Evolutionary conservation across 2,329 filamentous ascomycete genomes (phyloP).

Genomic region (Hypoxylon sp.): DNA sequence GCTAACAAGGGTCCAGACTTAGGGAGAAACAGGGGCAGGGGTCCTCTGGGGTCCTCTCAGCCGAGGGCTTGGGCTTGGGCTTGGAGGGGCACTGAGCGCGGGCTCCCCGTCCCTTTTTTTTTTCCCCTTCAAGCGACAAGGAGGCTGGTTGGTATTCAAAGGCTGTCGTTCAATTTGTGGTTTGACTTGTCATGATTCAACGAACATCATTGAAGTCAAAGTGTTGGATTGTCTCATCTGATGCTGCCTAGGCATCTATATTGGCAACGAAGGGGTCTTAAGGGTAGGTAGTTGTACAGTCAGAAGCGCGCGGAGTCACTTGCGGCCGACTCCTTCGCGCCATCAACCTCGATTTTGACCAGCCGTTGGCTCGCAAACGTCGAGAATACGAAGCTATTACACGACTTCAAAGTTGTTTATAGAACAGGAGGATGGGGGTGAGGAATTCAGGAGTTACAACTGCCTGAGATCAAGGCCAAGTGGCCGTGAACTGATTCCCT

Average conservation of each 20-base stretch:
- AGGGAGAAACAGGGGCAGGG: slow-evolving; percentile 43
- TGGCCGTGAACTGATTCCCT: slow-evolving; percentile 27
- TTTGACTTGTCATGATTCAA: slow-evolving; percentile 38
- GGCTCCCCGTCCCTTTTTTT: slow-evolving; percentile 17
- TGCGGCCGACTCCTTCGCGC: slow-evolving; percentile 20
- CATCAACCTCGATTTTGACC: slow-evolving; percentile 15
- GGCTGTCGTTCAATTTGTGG: slow-evolving; percentile 22
- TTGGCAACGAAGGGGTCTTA: slow-evolving; percentile 23
- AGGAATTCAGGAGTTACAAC: slow-evolving; percentile 24
- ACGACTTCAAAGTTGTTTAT: slow-evolving; percentile 37
- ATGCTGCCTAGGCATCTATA: not conserved
- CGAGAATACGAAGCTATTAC: slow-evolving; percentile 21
- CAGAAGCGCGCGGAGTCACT: slow-evolving; percentile 21
- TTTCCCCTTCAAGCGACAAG: slow-evolving; percentile 21
- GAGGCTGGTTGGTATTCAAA: slow-evolving; percentile 36
- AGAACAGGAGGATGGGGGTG: slow-evolving; percentile 40
- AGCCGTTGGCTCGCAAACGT: slow-evolving; percentile 2
- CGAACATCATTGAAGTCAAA: slow-evolving; percentile 16
- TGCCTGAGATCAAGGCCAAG: slow-evolving; percentile 20
- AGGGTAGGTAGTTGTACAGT: slow-evolving; percentile 1
- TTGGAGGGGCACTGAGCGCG: slow-evolving; percentile 30
- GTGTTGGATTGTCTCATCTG: slow-evolving; percentile 28
- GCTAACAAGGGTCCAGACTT: slow-evolving; percentile 46
- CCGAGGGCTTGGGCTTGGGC: slow-evolving; percentile 37
- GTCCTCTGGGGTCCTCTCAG: slow-evolving; percentile 42